Conservation (phyloP, 148 eudicot species). For the Dysphania ambrosioides region DNA sequence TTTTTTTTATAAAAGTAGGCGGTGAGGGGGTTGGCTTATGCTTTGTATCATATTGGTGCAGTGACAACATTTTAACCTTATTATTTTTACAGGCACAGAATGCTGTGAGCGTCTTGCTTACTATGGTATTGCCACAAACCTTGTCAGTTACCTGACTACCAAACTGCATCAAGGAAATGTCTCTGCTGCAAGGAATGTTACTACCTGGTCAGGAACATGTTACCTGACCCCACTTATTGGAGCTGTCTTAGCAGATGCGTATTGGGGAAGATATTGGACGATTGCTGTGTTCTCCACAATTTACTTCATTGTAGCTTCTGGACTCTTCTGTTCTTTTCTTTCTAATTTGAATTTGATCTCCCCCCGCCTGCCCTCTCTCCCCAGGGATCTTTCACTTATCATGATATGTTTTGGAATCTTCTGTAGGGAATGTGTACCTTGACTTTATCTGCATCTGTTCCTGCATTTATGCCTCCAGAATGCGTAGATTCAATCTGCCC, state of each 20-base stretch:
- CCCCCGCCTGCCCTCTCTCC: no score
- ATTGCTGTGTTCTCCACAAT: constrained; percentile 72
- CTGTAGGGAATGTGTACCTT: constrained; percentile 41
- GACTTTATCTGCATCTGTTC: constrained; percentile 59
- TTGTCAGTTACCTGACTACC: constrained; percentile 69
- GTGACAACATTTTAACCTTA: background rate
- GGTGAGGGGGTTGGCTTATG: background rate
- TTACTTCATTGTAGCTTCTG: constrained; percentile 57
- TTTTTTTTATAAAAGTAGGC: background rate
- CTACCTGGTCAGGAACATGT: constrained; percentile 85
- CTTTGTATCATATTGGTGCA: background rate
- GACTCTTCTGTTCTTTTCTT: background rate
- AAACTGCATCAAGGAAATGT: constrained; percentile 77
- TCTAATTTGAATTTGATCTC: background rate
- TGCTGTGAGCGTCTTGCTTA: constrained; percentile 87
- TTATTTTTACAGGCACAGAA: constrained; percentile 56
- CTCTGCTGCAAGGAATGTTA: constrained; percentile 75
- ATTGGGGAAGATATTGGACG: constrained; percentile 93
- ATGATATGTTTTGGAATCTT: background rate
- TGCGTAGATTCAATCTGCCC: constrained; percentile 43
- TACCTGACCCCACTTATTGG: constrained; percentile 82
- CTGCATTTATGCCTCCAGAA: constrained; percentile 31
- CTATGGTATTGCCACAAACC: constrained; percentile 76
- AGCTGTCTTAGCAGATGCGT: constrained; percentile 78
- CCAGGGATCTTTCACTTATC: no score